Evolutionary conservation across 2,329 filamentous ascomycete species (phyloP).

Genomic region (Curvularia sp.): DNA sequence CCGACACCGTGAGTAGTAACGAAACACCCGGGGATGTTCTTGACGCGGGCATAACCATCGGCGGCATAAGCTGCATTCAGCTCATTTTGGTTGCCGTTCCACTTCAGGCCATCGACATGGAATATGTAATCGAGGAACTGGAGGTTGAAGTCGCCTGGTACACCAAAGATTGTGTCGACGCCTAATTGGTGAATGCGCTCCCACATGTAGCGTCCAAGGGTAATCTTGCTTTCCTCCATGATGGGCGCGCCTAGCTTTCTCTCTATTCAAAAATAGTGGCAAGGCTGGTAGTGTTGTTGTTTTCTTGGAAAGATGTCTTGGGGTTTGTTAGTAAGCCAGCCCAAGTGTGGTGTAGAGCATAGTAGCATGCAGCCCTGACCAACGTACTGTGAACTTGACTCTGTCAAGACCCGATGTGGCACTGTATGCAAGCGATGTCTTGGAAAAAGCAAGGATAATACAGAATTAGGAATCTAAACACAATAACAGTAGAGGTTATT

Average conservation of each 20-base stretch:
- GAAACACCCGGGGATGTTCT: constrained; percentile 58
- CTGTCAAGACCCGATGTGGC: neutral
- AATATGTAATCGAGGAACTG: constrained; percentile 56
- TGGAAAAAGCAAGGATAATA: neutral
- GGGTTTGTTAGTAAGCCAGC: neutral
- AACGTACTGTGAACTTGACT: constrained; percentile 8
- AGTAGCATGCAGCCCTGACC: neutral
- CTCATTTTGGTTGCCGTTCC: constrained; percentile 65
- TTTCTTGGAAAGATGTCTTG: neutral
- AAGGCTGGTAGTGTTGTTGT: neutral
- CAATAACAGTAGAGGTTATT: constrained; percentile 8
- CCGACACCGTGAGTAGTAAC: constrained; percentile 69
- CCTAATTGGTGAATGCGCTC: constrained; percentile 53
- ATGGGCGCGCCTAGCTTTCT: neutral
- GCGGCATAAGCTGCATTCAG: constrained; percentile 65
- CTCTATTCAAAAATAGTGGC: neutral
- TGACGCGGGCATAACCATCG: constrained; percentile 65
- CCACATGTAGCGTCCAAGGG: constrained; percentile 55
- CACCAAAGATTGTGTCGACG: constrained; percentile 52
- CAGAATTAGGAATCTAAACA: neutral
- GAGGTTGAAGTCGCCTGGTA: constrained; percentile 58
- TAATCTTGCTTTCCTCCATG: constrained; percentile 39
- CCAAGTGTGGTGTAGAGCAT: neutral
- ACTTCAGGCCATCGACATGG: constrained; percentile 50
- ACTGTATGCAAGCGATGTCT: neutral